Conservation (phyloP, 257 asterid genomes). For the Prunella vulgaris region DNA sequence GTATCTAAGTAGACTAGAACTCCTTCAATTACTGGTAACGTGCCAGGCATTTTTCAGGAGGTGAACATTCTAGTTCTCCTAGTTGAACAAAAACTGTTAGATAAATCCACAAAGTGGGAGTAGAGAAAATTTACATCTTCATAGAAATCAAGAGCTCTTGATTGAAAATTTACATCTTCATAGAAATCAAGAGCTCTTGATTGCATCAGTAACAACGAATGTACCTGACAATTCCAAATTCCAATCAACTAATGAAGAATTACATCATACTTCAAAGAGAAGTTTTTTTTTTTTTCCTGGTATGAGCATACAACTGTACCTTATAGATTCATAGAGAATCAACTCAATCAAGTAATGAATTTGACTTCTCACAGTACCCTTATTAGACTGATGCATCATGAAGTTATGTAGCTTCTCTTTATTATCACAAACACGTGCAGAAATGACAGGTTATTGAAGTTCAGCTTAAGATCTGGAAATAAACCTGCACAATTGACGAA, state of each 20-base stretch:
- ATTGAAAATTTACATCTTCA: background rate
- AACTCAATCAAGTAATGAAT: background rate
- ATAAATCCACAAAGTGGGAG: background rate
- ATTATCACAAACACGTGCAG: background rate
- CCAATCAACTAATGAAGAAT: background rate
- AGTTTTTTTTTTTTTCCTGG: background rate
- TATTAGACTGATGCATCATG: background rate
- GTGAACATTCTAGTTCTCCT: background rate
- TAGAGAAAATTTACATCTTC: background rate
- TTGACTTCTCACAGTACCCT: constrained; percentile 7
- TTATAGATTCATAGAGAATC: background rate
- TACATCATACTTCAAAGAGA: background rate
- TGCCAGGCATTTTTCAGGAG: background rate
- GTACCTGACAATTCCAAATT: background rate
- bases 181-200: background rate
- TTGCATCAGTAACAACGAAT: background rate
- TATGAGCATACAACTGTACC: background rate
- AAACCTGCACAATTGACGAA: constrained; percentile 83
- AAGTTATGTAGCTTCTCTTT: background rate
- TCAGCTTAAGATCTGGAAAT: background rate
- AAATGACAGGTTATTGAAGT: background rate
- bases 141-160: background rate
- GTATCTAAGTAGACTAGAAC: background rate
- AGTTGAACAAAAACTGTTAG: background rate
- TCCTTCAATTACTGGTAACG: background rate